Evolutionary conservation across 2,329 filamentous ascomycete species (phyloP).

Genomic region (Penicillium sp.): DNA sequence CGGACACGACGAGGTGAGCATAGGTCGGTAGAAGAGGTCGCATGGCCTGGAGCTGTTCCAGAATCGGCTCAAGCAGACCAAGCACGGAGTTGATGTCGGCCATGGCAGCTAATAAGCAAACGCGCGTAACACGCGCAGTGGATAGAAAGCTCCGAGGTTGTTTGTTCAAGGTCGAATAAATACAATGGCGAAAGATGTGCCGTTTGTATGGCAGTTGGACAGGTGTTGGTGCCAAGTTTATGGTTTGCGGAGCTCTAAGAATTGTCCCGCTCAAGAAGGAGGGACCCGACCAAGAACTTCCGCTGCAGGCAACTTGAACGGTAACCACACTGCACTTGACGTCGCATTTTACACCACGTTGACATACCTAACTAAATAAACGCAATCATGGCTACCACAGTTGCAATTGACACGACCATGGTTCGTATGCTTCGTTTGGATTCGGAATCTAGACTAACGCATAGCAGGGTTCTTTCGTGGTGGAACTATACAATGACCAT

Average conservation of each 20-base stretch:
- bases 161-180: neutral
- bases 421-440: slow-evolving; percentile 43
- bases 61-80: slow-evolving; percentile 36
- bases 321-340: neutral
- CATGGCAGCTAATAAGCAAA: slow-evolving; percentile 21
- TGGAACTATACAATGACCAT: slow-evolving; percentile 88
- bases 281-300: neutral
- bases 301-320: neutral
- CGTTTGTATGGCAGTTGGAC: neutral
- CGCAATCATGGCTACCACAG: slow-evolving; percentile 65
- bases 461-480: slow-evolving; percentile 68
- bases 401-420: slow-evolving; percentile 82
- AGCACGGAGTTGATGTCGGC: slow-evolving; percentile 32
- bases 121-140: slow-evolving; percentile 2
- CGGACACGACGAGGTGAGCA: slow-evolving; percentile 61
- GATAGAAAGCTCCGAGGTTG: neutral
- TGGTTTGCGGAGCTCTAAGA: neutral
- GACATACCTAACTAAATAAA: neutral
- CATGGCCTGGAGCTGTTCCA: slow-evolving; percentile 38
- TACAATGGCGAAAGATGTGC: neutral
- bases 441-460: slow-evolving; percentile 12
- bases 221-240: neutral
- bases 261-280: neutral
- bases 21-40: slow-evolving; percentile 54
- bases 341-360: neutral